phyloP scores from a whole-genome alignment of 768 basidiomycete species.

The Boletellus sp. region DNA sequence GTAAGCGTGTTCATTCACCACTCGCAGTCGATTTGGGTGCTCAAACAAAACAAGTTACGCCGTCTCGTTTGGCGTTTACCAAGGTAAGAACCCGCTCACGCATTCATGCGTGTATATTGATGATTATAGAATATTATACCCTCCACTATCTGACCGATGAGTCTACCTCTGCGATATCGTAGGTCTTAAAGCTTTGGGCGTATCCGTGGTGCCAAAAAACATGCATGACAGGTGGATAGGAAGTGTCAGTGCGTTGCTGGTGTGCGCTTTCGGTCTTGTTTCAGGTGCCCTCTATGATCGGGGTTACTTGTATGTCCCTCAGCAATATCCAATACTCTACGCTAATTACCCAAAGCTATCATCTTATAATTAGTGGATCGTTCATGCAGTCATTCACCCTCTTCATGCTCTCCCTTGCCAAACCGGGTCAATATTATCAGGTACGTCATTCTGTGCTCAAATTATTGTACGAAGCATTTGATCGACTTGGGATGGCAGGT shows the following conservation, averaged over 20 bases:
- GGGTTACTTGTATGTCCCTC: constrained; percentile 43
- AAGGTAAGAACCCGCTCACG: constrained; percentile 22
- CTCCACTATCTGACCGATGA: constrained; percentile 32
- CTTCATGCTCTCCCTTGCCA: constrained; percentile 45
- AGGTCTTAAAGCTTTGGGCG: constrained; percentile 8
- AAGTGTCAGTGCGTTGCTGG: constrained; percentile 42
- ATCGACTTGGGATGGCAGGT: constrained; percentile 28
- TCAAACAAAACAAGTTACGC: constrained; percentile 26
- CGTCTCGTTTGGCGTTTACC: constrained; percentile 40
- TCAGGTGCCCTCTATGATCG: constrained; percentile 47
- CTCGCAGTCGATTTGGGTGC: neutral
- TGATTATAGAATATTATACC: constrained; percentile 36
- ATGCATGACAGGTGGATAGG: constrained; percentile 40
- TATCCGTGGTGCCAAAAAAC: neutral
- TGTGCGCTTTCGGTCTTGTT: constrained; percentile 36
- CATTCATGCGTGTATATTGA: neutral
- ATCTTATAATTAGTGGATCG: constrained; percentile 43
- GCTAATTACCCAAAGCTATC: constrained; percentile 31
- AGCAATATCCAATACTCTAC: neutral
- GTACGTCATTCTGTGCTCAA: constrained; percentile 20
- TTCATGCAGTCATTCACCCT: constrained; percentile 39
- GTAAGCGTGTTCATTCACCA: constrained; percentile 2
- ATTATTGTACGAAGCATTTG: neutral
- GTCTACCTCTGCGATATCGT: constrained; percentile 37
- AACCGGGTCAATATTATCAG: constrained; percentile 42